Base-by-base conservation (phyloP, 1,284 basidiomycete species). In the Athelia sp. region DNA sequence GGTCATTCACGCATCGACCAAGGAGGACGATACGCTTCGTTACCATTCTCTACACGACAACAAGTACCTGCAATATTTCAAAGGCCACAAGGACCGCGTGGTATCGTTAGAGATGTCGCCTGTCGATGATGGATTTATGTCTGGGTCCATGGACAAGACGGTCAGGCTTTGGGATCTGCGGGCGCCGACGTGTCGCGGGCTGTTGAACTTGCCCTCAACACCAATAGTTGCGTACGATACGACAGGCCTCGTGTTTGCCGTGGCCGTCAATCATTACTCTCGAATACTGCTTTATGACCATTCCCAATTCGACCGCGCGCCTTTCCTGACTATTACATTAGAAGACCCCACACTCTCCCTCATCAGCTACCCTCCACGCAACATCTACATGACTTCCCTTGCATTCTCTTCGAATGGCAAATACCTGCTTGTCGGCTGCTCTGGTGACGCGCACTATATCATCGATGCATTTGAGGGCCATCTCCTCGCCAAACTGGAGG, bases 121-220 rank as follows among this genome's bases (percentile, higher is more conserved):
- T 0, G 77, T 88, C 2, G 90, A 98, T 62, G 96, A 99, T 62
- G 90, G 90, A 0, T 98, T 99, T 69, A 84, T 99, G 74, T 97
- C 95, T 6, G 91, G 85, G 1, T 93, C 95, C 0, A 76, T 91
- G 58, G 95, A 99, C 72, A 93, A 90, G 58, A 95, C 93, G 1
- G 93, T 99, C n/a, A 80, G 93, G 34, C 70, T 99, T 18, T 99
- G 97, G 97, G 97, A 99, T 67, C 74, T 98, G 40, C 84, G 95
- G 31, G 75, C 84, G 15, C 81, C 84, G 1, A 75, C 76, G 23
- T 92, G 92, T 62, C 82, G 89, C 49, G 86, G 87, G 10, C 72
- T 89, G 34, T 71, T 91, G 47, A 80, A 78, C 56, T 71, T 87
- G 23, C 87, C 84, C 13, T 88, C 75, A 1, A 74, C 87, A 21